Evolutionary conservation across 768 basidiomycete genomes (phyloP).

Genomic region (Agrocybe praecox): DNA sequence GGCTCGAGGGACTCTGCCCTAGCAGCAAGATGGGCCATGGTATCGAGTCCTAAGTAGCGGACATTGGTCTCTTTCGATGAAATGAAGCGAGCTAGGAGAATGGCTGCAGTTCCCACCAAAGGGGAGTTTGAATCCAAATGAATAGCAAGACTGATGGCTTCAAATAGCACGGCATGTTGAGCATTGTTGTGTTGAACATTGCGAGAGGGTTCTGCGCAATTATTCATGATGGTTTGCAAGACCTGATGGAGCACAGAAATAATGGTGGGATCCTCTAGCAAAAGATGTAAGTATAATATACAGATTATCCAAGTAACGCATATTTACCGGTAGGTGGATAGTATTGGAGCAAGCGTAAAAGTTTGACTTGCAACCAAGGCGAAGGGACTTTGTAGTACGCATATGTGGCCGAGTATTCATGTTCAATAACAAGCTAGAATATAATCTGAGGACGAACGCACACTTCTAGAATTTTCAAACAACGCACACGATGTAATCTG

Average conservation of each 20-base stretch:
- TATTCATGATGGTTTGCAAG: conserved; percentile 88
- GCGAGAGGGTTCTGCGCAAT: conserved; percentile 84
- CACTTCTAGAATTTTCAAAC: background rate
- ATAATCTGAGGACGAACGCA: conserved; percentile 3
- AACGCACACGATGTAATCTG: conserved; percentile 75
- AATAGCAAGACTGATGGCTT: conserved; percentile 95
- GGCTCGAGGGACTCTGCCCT: conserved; percentile 88
- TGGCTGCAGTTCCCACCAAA: conserved; percentile 84
- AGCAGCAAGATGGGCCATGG: conserved; percentile 97
- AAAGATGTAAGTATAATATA: background rate
- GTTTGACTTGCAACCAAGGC: conserved; percentile 97
- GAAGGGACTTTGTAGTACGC: conserved; percentile 98
- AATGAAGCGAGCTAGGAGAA: conserved; percentile 93
- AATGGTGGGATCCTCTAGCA: conserved; percentile 65
- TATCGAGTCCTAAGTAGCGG: conserved; percentile 94
- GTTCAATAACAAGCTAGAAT: conserved; percentile 82
- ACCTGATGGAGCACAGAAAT: conserved; percentile 78
- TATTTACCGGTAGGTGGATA: conserved; percentile 89
- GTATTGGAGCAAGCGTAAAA: conserved; percentile 90
- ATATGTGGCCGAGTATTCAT: conserved; percentile 87
- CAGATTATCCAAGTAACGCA: background rate
- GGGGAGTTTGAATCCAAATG: conserved; percentile 92
- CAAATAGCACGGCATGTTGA: conserved; percentile 96
- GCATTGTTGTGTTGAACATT: conserved; percentile 99
- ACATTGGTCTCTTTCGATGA: conserved; percentile 99